Conservation (phyloP, 768 basidiomycete genomes). For the Tylopilus plumbeoviolaceoides region DNA sequence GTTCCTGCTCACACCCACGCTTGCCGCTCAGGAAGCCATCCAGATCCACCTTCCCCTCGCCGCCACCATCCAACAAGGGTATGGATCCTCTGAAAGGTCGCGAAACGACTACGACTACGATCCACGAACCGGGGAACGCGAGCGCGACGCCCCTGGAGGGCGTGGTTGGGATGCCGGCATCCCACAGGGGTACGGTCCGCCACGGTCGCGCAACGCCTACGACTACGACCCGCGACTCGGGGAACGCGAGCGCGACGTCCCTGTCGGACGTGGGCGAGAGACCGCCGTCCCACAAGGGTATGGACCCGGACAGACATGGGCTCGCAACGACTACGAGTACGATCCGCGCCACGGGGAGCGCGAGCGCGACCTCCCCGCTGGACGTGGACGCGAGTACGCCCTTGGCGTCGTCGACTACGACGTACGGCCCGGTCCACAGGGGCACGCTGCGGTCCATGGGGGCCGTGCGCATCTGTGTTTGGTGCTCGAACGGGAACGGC, state of each 20-base stretch:
- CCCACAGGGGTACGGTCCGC: too few species aligned
- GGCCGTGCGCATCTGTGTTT: conserved; percentile 20
- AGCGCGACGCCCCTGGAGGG: background rate
- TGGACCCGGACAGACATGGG: conserved; percentile 4
- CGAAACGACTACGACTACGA: background rate
- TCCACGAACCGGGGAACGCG: background rate
- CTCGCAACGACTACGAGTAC: background rate
- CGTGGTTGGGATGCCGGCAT: too few species aligned
- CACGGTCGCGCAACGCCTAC: too few species aligned
- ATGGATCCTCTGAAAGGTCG: conserved; percentile 4
- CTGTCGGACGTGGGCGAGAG: too few species aligned
- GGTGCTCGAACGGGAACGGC: conserved; percentile 21
- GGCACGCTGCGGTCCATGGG: conserved; percentile 17
- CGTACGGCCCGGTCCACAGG: conserved; percentile 16
- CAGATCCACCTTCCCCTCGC: conserved; percentile 14
- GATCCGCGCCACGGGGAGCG: conserved; percentile 1
- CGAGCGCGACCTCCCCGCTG: background rate
- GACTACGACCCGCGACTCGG: too few species aligned
- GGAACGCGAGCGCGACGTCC: too few species aligned
- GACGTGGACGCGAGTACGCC: conserved; percentile 10
- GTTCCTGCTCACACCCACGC: conserved; percentile 18
- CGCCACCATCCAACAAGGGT: background rate
- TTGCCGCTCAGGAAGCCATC: conserved; percentile 19
- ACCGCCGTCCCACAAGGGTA: background rate
- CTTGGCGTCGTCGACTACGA: conserved; percentile 25